phyloP scores from a whole-genome alignment of 2,329 filamentous ascomycete species.

The Claviceps humidiphila region DNA sequence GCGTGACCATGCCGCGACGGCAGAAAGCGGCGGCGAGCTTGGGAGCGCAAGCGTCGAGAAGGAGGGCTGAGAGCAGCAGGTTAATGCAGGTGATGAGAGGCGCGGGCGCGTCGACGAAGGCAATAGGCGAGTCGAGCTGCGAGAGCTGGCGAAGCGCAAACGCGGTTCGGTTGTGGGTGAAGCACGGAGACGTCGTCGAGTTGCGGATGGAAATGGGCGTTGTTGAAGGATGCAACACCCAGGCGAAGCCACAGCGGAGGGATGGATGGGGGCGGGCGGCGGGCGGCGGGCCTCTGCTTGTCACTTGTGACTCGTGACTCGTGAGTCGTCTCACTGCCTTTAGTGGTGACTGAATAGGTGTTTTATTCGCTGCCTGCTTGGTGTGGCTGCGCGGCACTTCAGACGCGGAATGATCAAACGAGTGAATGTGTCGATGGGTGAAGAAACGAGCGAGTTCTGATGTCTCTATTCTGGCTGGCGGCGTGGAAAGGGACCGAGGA shows the following conservation, averaged over 20 bases:
- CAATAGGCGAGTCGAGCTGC: neutral
- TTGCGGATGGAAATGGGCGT: neutral
- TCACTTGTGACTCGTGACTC: too few species aligned
- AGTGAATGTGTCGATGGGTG: too few species aligned
- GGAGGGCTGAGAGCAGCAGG: neutral
- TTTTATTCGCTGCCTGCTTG: too few species aligned
- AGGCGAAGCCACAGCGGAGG: neutral
- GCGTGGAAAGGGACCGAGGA: too few species aligned
- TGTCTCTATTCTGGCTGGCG: too few species aligned
- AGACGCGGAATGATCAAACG: too few species aligned
- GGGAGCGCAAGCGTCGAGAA: neutral
- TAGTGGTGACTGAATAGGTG: too few species aligned
- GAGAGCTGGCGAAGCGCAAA: neutral
- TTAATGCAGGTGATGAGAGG: neutral
- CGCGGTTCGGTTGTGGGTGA: neutral
- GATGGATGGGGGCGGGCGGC: neutral
- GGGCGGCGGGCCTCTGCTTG: neutral
- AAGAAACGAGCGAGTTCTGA: too few species aligned
- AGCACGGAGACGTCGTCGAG: neutral
- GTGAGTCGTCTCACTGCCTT: too few species aligned
- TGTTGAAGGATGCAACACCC: neutral
- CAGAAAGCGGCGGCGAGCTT: slow-evolving; percentile 7
- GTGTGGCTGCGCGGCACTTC: too few species aligned
- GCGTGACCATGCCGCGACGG: slow-evolving; percentile 23
- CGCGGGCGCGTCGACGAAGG: neutral